Evolutionary conservation across 331 rosid genomes (phyloP), one percentile per base, ranked within the genome.

Genomic region (Quercus phellos): DNA sequence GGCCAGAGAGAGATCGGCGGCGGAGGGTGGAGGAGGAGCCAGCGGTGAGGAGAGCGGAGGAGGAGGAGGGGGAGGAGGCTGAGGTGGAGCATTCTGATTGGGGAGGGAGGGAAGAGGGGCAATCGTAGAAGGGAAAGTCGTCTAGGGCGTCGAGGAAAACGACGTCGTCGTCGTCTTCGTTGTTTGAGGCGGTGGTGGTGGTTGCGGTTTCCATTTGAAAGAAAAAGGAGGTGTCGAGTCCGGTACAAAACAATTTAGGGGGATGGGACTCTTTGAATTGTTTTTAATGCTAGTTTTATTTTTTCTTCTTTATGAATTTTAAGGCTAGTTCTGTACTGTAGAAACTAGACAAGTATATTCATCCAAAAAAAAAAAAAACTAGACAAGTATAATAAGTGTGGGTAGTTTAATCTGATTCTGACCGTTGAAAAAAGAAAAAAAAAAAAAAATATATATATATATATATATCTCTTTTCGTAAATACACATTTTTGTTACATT

Each of bases 131-230:
- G 60, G 72, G 86, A 70, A 86, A 82, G 5, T 60, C 74, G 72
- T 78, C 87, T 35, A 53, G 50, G 5, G 89, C 81, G 61, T 93
- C 93, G 84, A 64, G 7, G 85, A 86, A 85, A 55, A 77, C 72
- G 83, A 72, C 89, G 61, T 78, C 90, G 61, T 78, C 92, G 78
- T 85, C 42, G 55, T 84, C 84, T 6, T 79, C 54, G 59, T 61
- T 76, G 53, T 46, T 46, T 46, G 53, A 46, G 53, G 53, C 3
- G 51, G 51, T 0, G 27, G 84, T 34, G 38, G 38, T 69, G 89
- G 42, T 51, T 27, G 77, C 83, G 27, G 85, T 73, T 71, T 84
- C 91, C 97, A 91, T 89, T n/a, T 79, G 19, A 34, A 34, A 26
- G 43, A 35, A 54, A 18, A 42, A 68, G 26, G 64, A 68, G n/a